These are phyloP conservation scores for Setaria italica DNA, from an alignment of 202 grass and related monocot genomes.

Conservation along the genomic window DNA sequence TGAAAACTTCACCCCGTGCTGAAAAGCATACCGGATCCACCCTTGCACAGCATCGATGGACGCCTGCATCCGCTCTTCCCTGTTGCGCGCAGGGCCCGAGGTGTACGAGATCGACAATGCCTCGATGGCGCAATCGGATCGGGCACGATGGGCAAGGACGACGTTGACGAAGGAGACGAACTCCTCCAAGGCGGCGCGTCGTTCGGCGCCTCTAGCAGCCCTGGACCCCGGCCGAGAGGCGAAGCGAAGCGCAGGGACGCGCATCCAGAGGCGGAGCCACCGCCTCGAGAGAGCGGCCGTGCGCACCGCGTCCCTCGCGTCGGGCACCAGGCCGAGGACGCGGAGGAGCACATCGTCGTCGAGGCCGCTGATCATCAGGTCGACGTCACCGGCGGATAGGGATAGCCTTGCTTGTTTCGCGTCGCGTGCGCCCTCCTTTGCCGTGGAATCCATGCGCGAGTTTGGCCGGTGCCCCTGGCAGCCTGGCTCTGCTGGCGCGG, in stretches of 20 bases:
- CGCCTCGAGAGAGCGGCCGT: neutral
- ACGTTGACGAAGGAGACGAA: neutral
- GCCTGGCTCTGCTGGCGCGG: too few relatives aligned
- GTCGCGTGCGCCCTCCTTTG: neutral
- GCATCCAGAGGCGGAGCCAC: neutral
- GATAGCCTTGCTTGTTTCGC: neutral
- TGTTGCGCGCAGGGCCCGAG: fast-evolving
- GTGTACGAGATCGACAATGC: neutral
- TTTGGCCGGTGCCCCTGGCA: neutral
- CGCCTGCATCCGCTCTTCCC: neutral
- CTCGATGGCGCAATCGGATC: neutral
- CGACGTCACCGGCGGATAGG: neutral
- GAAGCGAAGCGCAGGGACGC: neutral
- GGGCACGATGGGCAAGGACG: neutral
- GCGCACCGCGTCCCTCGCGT: neutral
- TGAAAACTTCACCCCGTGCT: neutral
- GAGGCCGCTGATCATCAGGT: conserved; percentile 1
- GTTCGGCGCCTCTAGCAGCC: neutral
- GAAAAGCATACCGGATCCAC: conserved; percentile 9
- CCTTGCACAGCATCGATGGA: neutral
- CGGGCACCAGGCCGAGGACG: neutral
- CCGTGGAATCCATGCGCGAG: neutral
- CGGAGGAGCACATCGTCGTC: neutral
- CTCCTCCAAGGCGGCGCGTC: neutral
- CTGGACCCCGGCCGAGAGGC: neutral